These are phyloP conservation scores for Aaosphaeria pasadenensis DNA, from an alignment of 2,329 filamentous ascomycete species.

Conservation along the genomic window DNA sequence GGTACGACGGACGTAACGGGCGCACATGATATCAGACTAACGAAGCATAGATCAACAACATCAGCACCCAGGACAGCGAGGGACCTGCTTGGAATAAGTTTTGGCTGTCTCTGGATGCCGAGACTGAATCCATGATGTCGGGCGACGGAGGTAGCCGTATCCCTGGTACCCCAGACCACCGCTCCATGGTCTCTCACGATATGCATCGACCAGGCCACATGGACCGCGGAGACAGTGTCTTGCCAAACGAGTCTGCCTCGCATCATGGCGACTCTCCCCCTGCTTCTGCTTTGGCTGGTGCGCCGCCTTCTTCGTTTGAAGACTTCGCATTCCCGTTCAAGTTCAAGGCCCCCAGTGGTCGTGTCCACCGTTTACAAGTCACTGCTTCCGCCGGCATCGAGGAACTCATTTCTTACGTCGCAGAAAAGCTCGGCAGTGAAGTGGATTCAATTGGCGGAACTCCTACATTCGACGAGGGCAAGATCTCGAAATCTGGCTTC, in stretches of 20 bases:
- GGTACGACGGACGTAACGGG: constrained; percentile 47
- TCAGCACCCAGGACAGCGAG: constrained; percentile 83
- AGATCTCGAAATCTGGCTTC: constrained; percentile 73
- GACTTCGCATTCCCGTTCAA: constrained; percentile 94
- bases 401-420: constrained; percentile 73
- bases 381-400: constrained; percentile 75
- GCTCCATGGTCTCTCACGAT: constrained; percentile 82
- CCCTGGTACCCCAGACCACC: constrained; percentile 63
- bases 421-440: constrained; percentile 80
- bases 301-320: constrained; percentile 52
- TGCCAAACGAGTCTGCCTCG: constrained; percentile 91
- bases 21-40: constrained; percentile 5
- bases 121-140: constrained; percentile 94
- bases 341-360: constrained; percentile 94
- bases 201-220: constrained; percentile 54
- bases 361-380: constrained; percentile 89
- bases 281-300: constrained; percentile 61
- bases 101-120: constrained; percentile 93
- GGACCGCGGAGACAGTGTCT: constrained; percentile 78
- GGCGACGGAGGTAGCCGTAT: constrained; percentile 77
- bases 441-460: constrained; percentile 79
- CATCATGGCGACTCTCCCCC: constrained; percentile 78
- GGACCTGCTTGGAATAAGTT: constrained; percentile 99
- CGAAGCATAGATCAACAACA: constrained; percentile 69
- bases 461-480: constrained; percentile 75